Evolutionary conservation across 352 stramenopile species (phyloP), one percentile per base, ranked within the genome.

Genomic region (Hyaloperonospora brassicae): DNA sequence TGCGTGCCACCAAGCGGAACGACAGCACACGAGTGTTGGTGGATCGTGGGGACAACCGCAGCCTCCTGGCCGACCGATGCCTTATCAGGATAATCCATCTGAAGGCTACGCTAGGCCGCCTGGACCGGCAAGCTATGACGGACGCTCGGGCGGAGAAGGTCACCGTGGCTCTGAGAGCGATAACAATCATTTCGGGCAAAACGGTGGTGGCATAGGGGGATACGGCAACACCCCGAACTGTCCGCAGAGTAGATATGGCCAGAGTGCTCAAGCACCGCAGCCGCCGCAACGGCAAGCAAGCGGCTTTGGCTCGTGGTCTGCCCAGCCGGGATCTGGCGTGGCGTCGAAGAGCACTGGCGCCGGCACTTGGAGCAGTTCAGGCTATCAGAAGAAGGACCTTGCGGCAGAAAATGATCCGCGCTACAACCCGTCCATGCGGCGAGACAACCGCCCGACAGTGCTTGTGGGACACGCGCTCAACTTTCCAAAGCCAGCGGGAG

Each of bases 361-460:
- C 12, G 84, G 84, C 12, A 84, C 84, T 44, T 94, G 84, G 84
- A 90, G 80, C 60, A 91, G 71, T 55, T 65, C 72, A 24, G 84
- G 84, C 0, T 94, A 91, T 50, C 79, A 94, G 54, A 89, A 89
- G 58, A 84, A 74, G 30, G 79, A 89, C 8, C 52, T 62, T 23
- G 50, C 58, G 5, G 49, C 50, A 22, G 52, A 53, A 0, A 64
- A 76, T 22, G 54, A 78, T n/a, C 76, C 73, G 5, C 63, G 69
- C 0, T 92, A 84, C 51, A 73, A 68, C 10, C 62, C 68, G 2
- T 67, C 68, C 4, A 71, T 61, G 13, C 68, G 71, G 1, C 77
- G 84, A n/a, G 84, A 94, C 65, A 91, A 89, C 50, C 81, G 84
- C 1, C 84, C 84, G 5, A 94, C 84, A 0, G 84, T 94, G 23